Evolutionary conservation across 1,139 yeast genomes (phyloP).

Genomic region (Candida smagusa): DNA sequence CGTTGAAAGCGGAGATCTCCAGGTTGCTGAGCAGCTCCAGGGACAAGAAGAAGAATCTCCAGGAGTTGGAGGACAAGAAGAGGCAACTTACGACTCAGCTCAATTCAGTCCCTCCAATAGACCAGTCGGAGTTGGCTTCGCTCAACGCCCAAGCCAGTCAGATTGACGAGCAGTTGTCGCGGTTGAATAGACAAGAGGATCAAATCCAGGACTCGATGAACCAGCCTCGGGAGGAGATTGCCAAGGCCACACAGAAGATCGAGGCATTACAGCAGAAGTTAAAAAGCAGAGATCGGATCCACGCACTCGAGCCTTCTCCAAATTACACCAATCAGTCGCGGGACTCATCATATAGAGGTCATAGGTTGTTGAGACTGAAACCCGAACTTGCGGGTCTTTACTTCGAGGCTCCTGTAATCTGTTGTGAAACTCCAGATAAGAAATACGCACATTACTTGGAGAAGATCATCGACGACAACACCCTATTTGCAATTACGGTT

Average conservation of each 20-base stretch:
- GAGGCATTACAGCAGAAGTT: conserved; percentile 27
- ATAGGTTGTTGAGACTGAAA: conserved; percentile 26
- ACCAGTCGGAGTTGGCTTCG: conserved; percentile 14
- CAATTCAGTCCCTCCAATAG: conserved; percentile 5
- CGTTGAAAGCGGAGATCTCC: conserved; percentile 15
- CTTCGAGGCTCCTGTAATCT: conserved; percentile 75
- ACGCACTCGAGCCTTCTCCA: conserved; percentile 31
- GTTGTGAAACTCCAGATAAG: conserved; percentile 52
- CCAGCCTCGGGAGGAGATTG: conserved; percentile 1
- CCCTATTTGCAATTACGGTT: conserved; percentile 49
- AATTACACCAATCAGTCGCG: conserved; percentile 25
- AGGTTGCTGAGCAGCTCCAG: conserved; percentile 19
- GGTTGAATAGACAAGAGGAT: neutral
- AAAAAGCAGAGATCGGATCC: conserved; percentile 50
- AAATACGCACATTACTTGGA: conserved; percentile 56
- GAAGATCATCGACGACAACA: conserved; percentile 50
- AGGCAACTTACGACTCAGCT: conserved; percentile 8
- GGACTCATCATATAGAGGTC: conserved; percentile 29
- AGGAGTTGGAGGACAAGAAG: conserved; percentile 13
- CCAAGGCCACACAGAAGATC: conserved; percentile 12
- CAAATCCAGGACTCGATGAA: neutral
- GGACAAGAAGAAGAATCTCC: conserved; percentile 23
- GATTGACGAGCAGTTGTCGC: neutral
- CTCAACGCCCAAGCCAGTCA: conserved; percentile 18
- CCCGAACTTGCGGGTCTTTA: conserved; percentile 38